Evolutionary conservation across 306 rosid genomes (phyloP).

Genomic region (Spatholobus suberectus): DNA sequence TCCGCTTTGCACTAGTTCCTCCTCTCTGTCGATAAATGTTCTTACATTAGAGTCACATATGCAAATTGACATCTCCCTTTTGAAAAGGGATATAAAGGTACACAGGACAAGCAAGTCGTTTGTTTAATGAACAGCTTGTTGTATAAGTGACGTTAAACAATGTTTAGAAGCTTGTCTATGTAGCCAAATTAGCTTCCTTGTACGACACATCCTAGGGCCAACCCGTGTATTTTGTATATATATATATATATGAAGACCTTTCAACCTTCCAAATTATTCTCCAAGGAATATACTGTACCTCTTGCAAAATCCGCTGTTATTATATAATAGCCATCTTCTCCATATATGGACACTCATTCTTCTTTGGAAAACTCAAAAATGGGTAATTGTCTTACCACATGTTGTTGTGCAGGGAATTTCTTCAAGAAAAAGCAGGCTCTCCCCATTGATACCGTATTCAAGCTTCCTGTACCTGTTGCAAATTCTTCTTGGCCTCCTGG

Average conservation of each 20-base stretch:
- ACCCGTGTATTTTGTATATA: neutral
- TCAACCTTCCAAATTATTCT: neutral
- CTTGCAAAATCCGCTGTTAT: neutral
- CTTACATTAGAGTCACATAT: neutral
- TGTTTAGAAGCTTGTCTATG: neutral
- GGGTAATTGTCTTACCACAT: constrained; percentile 48
- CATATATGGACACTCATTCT: neutral
- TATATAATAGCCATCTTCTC: neutral
- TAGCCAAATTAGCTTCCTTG: constrained; percentile 40
- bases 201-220: constrained; percentile 36
- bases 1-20: neutral
- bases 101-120: neutral
- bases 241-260: neutral
- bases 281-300: neutral
- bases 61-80: neutral
- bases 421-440: constrained; percentile 42
- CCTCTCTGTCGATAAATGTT: neutral
- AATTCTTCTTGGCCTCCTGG: constrained; percentile 54
- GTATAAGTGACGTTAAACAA: constrained; percentile 23
- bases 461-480: constrained; percentile 59
- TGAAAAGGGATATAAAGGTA: neutral
- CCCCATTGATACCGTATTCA: constrained; percentile 60
- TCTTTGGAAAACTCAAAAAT: constrained; percentile 35
- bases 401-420: constrained; percentile 18
- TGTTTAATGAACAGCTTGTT: neutral